Evolutionary conservation across 768 basidiomycete genomes (phyloP).

Genomic region (Crepidotus variabilis): DNA sequence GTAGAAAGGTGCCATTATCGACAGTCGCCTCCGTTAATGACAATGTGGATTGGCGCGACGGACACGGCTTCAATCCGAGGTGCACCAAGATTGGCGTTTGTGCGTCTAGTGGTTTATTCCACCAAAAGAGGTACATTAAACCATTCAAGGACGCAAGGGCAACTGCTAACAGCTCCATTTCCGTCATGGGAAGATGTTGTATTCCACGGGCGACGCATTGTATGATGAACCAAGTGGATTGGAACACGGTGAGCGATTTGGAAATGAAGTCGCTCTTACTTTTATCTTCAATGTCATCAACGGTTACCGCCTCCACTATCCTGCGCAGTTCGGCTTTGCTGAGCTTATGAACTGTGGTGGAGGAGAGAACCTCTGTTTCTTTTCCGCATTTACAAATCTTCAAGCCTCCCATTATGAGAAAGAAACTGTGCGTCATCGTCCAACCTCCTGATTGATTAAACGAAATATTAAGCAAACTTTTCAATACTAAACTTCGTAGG

Average conservation of each 20-base stretch:
- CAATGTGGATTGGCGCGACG: too few relatives aligned
- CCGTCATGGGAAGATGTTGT: slow-evolving; percentile 21
- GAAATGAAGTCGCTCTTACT: neutral
- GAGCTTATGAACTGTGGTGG: neutral
- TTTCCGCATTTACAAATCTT: too few relatives aligned
- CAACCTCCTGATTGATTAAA: neutral
- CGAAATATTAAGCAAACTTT: neutral
- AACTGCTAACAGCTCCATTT: slow-evolving; percentile 29
- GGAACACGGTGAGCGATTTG: neutral
- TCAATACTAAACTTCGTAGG: too few relatives aligned
- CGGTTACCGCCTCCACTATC: neutral
- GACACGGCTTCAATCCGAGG: too few relatives aligned
- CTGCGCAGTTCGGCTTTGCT: neutral
- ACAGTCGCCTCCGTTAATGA: too few relatives aligned
- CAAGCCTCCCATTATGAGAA: neutral
- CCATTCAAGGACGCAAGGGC: slow-evolving; percentile 24
- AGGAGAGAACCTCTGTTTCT: neutral
- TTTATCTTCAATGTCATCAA: neutral
- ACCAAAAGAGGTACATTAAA: slow-evolving; percentile 28
- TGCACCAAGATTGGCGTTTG: neutral
- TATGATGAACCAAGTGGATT: slow-evolving; percentile 25
- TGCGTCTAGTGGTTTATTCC: slow-evolving; percentile 30
- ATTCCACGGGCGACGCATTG: slow-evolving; percentile 20
- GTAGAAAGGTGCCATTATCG: too few relatives aligned
- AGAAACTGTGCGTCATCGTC: neutral